phyloP scores from a whole-genome alignment of 129 eudicot genomes.

The Ambrosia trifida region DNA sequence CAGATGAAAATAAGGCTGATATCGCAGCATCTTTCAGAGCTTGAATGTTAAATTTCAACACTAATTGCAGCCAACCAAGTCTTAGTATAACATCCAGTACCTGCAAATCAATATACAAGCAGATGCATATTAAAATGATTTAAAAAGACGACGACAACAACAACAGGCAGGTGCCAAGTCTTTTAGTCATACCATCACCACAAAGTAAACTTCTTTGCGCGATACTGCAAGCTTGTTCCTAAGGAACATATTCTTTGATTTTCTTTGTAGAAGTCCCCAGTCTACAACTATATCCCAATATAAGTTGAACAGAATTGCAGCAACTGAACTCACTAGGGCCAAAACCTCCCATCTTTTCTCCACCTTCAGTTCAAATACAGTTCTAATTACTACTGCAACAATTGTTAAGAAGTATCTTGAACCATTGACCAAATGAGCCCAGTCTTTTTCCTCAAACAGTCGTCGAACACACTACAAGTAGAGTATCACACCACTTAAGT shows the following conservation, averaged over 20 bases:
- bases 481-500: neutral
- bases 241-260: slow-evolving; percentile 58
- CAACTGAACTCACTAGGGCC: slow-evolving; percentile 54
- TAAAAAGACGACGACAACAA: neutral
- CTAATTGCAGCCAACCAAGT: slow-evolving; percentile 73
- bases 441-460: slow-evolving; percentile 60
- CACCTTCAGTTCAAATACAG: slow-evolving; percentile 51
- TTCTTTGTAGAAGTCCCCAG: slow-evolving; percentile 76
- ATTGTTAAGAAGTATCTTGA: slow-evolving; percentile 72
- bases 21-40: slow-evolving; percentile 49
- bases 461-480: slow-evolving; percentile 75
- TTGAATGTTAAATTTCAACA: slow-evolving; percentile 48
- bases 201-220: slow-evolving; percentile 55
- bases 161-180: neutral
- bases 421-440: slow-evolving; percentile 53
- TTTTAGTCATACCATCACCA: slow-evolving; percentile 53
- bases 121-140: neutral
- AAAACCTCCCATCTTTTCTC: slow-evolving; percentile 50
- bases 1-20: slow-evolving; percentile 54
- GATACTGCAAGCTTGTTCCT: slow-evolving; percentile 62
- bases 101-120: slow-evolving; percentile 38
- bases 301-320: slow-evolving; percentile 56
- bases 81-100: slow-evolving; percentile 59
- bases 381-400: slow-evolving; percentile 64
- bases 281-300: slow-evolving; percentile 85